A percentile compares a stretch with the other conserved stretches of the same genome.
Evolutionary conservation across 1,284 basidiomycete species (phyloP).

Genomic region (Heterobasidion irregulare): DNA sequence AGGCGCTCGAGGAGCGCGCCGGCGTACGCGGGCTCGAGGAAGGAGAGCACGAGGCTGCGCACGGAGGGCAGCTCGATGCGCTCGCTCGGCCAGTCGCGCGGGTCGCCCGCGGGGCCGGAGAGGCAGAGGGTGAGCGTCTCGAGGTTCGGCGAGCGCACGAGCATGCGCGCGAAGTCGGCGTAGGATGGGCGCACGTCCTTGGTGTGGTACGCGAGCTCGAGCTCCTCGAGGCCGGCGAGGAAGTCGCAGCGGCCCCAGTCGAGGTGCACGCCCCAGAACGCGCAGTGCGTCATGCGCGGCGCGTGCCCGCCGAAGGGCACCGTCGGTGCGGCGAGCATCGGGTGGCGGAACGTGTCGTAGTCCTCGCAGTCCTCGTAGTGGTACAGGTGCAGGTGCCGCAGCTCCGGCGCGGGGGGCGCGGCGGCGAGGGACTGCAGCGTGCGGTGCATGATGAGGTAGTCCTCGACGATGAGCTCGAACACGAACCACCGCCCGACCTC

Average conservation of each 20-base stretch:
- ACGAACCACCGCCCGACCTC: conserved; percentile 42
- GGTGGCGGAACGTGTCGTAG: conserved; percentile 26
- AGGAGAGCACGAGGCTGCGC: conserved; percentile 37
- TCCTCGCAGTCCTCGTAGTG: conserved; percentile 34
- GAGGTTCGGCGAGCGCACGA: conserved; percentile 41
- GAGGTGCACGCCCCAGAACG: conserved; percentile 57
- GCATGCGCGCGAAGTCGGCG: conserved; percentile 35
- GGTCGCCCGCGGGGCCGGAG: conserved; percentile 42
- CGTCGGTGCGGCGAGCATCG: conserved; percentile 24
- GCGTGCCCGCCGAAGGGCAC: conserved; percentile 44
- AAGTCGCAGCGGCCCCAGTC: conserved; percentile 45
- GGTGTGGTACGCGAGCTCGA: conserved; percentile 51
- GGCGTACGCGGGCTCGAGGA: conserved; percentile 34
- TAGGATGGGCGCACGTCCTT: conserved; percentile 50
- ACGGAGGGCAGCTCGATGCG: conserved; percentile 37
- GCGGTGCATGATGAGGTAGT: conserved; percentile 37
- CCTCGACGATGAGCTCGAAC: conserved; percentile 34
- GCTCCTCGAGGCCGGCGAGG: conserved; percentile 31
- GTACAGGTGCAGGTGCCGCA: conserved; percentile 42
- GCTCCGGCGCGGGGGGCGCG: conserved; percentile 36
- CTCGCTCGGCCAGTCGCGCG: conserved; percentile 25
- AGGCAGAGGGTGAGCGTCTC: conserved; percentile 35
- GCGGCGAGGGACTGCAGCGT: conserved; percentile 33
- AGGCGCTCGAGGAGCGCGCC: conserved; percentile 39
- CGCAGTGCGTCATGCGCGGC: conserved; percentile 38